phyloP scores from a whole-genome alignment of 2,329 filamentous ascomycete genomes.

The Talaromyces islandicus region DNA sequence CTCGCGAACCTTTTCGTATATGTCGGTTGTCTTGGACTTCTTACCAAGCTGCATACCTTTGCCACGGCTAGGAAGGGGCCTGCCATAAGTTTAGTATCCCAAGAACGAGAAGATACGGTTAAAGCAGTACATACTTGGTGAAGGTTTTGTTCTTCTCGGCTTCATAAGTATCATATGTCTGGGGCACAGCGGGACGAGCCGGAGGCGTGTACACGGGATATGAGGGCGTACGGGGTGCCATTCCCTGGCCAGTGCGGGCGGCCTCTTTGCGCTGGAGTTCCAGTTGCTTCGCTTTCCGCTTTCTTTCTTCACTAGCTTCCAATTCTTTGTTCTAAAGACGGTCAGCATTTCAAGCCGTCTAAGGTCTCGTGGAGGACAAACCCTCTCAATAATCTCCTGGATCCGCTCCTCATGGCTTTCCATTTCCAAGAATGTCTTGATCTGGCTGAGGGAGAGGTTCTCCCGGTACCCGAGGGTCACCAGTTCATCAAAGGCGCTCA shows the following conservation, averaged over 20 bases:
- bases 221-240: conserved; percentile 65
- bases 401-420: conserved; percentile 98
- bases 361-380: conserved; percentile 37
- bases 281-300: conserved; percentile 96
- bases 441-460: conserved; percentile 92
- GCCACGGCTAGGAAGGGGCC: conserved; percentile 62
- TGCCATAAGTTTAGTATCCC: conserved; percentile 41
- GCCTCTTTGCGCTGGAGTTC: conserved; percentile 98
- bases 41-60: conserved; percentile 99
- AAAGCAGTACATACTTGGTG: conserved; percentile 57
- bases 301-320: conserved; percentile 95
- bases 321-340: conserved; percentile 82
- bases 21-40: conserved; percentile 95
- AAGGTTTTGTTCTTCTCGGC: conserved; percentile 93
- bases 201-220: conserved; percentile 89
- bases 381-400: conserved; percentile 91
- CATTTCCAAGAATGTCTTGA: conserved; percentile 99
- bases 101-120: neutral
- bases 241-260: conserved; percentile 64
- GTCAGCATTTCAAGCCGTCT: conserved; percentile 16
- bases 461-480: conserved; percentile 94
- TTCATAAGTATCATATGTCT: conserved; percentile 90
- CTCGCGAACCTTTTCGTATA: conserved; percentile 91
- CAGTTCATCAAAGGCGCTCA: conserved; percentile 95
- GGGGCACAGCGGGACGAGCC: conserved; percentile 63